Evolutionary conservation across 208 protist species (phyloP), one percentile per base, ranked within the genome.

Genomic region (Leishmania martiniquensis): DNA sequence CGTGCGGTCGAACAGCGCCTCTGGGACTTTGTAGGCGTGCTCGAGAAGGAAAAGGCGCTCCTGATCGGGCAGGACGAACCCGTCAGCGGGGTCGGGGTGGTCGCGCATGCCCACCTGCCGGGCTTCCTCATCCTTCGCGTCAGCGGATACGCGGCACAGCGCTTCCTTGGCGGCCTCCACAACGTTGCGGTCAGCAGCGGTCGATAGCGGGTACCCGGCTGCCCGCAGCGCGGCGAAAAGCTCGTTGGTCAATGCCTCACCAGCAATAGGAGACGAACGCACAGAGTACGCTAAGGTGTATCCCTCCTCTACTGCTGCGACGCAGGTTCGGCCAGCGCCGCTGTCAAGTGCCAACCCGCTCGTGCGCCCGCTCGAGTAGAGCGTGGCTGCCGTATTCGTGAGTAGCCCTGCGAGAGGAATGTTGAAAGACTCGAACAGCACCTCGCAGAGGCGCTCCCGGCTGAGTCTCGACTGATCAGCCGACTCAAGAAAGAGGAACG

Each of bases 321-420:
- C 93, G 76, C 99, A 98, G 17, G 99, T 99, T 49, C 99, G 96
- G 63, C 99, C 99, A 71, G 99, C 99, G 62, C 99, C 99, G 75
- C 95, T 98, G 85, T 99, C 99, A 45, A 99, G 83, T 9, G 99
- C 99, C 17, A 99, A 89, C 75, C 99, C 99, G 25, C 98, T 99
- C 1, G 96, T 92, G 17, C 98, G 91, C 62, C 99, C 99, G n/a
- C 98, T 95, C 9, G 98, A 93, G 89, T 99, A 99, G 22, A 99
- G 89, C 10, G 97, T 98, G 17, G 99, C 81, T 1, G 99, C 90
- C n/a, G 92, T 83, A 67, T 95, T 92, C 81, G 98, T 98, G 57
- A 96, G 87, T 44, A 99, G 81, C 72, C 99, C 97, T 20, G 97
- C 76, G 12, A 91, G 90, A 25, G 97, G 90, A 74, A 99, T 97